Base-by-base conservation (phyloP, 176 grass and related monocot species). In the Aegilops umbellulata region DNA sequence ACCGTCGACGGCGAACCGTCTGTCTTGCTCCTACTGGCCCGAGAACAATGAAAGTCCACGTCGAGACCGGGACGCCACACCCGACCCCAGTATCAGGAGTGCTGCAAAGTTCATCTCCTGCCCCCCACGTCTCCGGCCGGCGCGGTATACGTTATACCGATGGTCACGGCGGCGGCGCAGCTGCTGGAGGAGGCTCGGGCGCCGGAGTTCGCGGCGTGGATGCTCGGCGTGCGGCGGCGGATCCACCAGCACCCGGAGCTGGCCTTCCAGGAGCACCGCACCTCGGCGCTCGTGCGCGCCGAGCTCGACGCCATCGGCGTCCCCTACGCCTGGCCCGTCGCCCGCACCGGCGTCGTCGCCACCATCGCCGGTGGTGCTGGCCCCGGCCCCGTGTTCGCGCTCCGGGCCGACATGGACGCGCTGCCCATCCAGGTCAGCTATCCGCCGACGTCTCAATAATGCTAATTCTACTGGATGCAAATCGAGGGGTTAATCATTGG, bases 401-500 rank as follows among this genome's bases (percentile, higher is more conserved):
- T 95, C 44, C 82, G 93, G 75, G 93, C 93, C 9, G 93, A 92
- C 88, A 95, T 92, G 93, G 93, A 95, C 65, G 93, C 93, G 10
- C 90, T 92, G 39, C 90, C 90, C 0, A 35, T 95, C 57, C 93
- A 90, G 90, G 93, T 94, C 15, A 4, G 41, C 36, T 12, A 42
- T 10, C 41, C 41, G 2, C 41, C 10, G 10, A 42, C 41, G 41
- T 42, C 41, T 12, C 36, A 2, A 15, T 41, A 22, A 39, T n/a
- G 17, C 60, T 6, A 5, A 57, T 12, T 42, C 41, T 42, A 42
- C 10, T 41, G 9, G 9, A 42, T 42, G 0, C 2, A 42, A 3
- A 42, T 42, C 41, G 41, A 42, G 41, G 12, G 10, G 2, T 42
- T 42, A 42, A 42, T 42, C 41, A 42, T 42, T 42, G 9, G 41